Percentiles rank a stretch among this genome's conserved stretches.
phyloP scores from a whole-genome alignment of 352 stramenopile species.

The Globisporangium echinulatum region DNA sequence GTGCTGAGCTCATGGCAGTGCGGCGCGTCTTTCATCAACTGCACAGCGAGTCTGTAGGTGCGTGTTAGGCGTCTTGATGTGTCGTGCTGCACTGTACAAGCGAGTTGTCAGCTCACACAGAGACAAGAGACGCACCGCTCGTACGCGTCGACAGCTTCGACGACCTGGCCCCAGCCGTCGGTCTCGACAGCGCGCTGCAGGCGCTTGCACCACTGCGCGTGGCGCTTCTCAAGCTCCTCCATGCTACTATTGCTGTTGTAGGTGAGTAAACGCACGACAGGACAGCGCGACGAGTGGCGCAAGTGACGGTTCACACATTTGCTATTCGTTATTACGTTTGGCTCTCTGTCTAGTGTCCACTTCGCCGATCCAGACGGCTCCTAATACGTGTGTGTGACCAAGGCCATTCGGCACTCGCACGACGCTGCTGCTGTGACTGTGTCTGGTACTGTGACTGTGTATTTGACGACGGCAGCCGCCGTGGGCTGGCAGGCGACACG shows the following conservation, averaged over 20 bases:
- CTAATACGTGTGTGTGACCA: background rate
- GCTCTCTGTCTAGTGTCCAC: background rate
- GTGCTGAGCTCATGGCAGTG: conserved; percentile 35
- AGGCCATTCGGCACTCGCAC: background rate
- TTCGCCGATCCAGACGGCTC: background rate
- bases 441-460: background rate
- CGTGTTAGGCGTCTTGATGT: background rate
- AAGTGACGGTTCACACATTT: too few relatives aligned
- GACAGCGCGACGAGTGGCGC: background rate
- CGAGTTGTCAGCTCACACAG: background rate
- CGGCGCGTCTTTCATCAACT: conserved; percentile 28
- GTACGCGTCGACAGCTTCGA: conserved; percentile 75
- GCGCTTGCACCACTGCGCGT: conserved; percentile 46
- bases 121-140: conserved; percentile 32
- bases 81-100: too few relatives aligned
- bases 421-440: background rate
- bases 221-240: conserved; percentile 42
- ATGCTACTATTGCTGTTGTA: conserved; percentile 11
- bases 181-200: conserved; percentile 55
- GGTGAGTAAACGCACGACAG: too few relatives aligned
- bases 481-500: conserved; percentile 22
- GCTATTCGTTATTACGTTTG: background rate
- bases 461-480: background rate
- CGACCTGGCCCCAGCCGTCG: conserved; percentile 59
- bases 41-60: conserved; percentile 25